A percentile compares a stretch with the other conserved stretches of the same genome.
Evolutionary conservation across 2,329 filamentous ascomycete species (phyloP).

Genomic region (Clathrospora elynae): DNA sequence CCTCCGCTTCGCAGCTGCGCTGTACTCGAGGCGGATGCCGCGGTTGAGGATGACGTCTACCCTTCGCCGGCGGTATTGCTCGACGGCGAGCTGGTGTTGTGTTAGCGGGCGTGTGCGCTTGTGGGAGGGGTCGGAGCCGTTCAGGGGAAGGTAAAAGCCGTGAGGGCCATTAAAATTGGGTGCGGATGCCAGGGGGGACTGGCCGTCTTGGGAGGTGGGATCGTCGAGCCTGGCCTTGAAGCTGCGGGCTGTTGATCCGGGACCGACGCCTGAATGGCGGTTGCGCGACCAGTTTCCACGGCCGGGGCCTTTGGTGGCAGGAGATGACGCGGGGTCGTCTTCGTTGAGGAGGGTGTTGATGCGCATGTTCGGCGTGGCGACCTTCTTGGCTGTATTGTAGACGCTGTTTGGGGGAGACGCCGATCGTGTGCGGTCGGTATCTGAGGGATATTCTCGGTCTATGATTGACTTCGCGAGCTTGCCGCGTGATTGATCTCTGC

Average conservation of each 20-base stretch:
- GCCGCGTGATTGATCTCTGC: slow-evolving; percentile 46
- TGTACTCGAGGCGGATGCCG: slow-evolving; percentile 70
- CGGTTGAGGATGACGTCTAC: slow-evolving; percentile 82
- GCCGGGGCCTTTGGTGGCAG: slow-evolving; percentile 53
- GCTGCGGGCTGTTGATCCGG: slow-evolving; percentile 28
- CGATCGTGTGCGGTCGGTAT: slow-evolving; percentile 56
- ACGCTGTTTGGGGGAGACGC: slow-evolving; percentile 50
- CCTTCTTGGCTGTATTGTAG: slow-evolving; percentile 47
- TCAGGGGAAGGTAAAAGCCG: slow-evolving; percentile 57
- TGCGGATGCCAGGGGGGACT: slow-evolving; percentile 40
- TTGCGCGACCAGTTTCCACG: slow-evolving; percentile 57
- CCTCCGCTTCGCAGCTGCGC: slow-evolving; percentile 65
- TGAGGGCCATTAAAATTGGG: slow-evolving; percentile 57
- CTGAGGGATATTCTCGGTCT: slow-evolving; percentile 48
- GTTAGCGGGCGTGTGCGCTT: slow-evolving; percentile 74
- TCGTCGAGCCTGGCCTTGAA: slow-evolving; percentile 46
- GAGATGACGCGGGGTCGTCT: slow-evolving; percentile 42
- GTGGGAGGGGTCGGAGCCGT: slow-evolving; percentile 54
- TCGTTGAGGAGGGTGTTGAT: slow-evolving; percentile 57
- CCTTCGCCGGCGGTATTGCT: slow-evolving; percentile 75
- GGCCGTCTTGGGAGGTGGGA: slow-evolving; percentile 39
- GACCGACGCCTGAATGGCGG: slow-evolving; percentile 19
- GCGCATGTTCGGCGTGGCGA: slow-evolving; percentile 50
- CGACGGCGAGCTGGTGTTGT: slow-evolving; percentile 80
- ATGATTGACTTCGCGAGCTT: slow-evolving; percentile 44